Conservation (phyloP, 2,329 filamentous ascomycete species). For the Onygena corvina region DNA sequence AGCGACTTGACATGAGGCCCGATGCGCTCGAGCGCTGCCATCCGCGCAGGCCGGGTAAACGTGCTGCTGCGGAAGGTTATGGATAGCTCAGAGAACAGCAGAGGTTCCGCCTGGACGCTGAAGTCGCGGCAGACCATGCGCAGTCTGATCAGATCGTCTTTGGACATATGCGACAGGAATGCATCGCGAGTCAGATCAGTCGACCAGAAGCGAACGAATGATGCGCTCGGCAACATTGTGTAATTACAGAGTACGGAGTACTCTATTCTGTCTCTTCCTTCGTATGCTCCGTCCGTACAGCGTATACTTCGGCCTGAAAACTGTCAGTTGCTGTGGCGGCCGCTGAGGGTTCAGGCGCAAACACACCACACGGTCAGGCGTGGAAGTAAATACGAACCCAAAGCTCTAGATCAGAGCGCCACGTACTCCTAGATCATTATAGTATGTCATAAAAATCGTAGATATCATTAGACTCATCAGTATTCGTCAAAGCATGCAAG, state of each 20-base stretch:
- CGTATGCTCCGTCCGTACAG: no score
- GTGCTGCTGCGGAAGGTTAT: slow-evolving; percentile 47
- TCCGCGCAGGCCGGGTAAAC: slow-evolving; percentile 60
- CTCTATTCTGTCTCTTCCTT: no score
- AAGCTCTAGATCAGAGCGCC: neutral
- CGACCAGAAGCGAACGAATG: slow-evolving; percentile 28
- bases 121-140: slow-evolving; percentile 30
- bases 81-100: slow-evolving; percentile 35
- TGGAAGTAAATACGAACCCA: neutral
- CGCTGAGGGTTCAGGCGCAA: slow-evolving; percentile 1
- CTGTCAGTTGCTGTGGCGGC: neutral
- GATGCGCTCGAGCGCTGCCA: slow-evolving; percentile 64
- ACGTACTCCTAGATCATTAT: neutral
- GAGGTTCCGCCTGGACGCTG: slow-evolving; percentile 23
- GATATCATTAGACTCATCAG: neutral
- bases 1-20: slow-evolving; percentile 68
- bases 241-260: no score
- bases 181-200: slow-evolving; percentile 25
- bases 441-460: no score
- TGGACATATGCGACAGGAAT: slow-evolving; percentile 23
- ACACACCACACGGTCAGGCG: neutral
- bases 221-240: slow-evolving; percentile 14
- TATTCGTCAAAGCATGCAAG: slow-evolving; percentile 3
- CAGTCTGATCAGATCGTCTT: slow-evolving; percentile 25
- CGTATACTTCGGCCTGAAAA: neutral